Evolutionary conservation across 805 yeast genomes (phyloP), one percentile per base, ranked within the genome.

Genomic region (Ogataea angusta): DNA sequence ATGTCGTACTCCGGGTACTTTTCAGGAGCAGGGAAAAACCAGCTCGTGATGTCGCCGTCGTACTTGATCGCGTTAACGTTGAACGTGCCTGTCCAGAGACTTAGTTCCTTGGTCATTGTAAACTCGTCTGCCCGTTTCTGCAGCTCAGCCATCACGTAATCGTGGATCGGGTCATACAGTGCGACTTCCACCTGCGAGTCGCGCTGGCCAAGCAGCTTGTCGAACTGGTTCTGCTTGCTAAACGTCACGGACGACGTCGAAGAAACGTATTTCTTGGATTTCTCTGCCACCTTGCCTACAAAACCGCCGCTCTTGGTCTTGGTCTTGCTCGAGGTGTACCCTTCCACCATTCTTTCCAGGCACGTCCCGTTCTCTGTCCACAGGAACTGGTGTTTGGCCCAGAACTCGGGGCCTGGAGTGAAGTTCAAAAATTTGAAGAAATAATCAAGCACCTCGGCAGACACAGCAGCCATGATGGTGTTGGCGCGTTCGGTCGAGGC

Each of bases 1-100:
- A 90, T 60, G 53, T 91, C 96, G 40, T 63, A 62, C 26, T 85
- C 77, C 22, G 62, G 46, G 19, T 57, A 54, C n/a, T 59, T 59
- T 5, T 62, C 53, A 10, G 58, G 53, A 30, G 53, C 51, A 0
- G 82, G 80, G 44, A 68, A 76, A 3, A 77, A 30, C 72, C 79
- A 73, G 5, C 59, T 53, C 5, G 54, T 51, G 7, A 76, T 55
- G 46, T 66, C 68, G 1, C 69, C 76, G 10, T 70, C 69, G 40
- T 57, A 63, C 25, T 62, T 49, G n/a, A 64, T 61, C 0, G 78
- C 82, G 57, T 76, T 76, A 24, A 76, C 78, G 47, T 77, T 77
- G 54, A 73, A 76, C 0, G 82, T 75, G 5, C 75, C 69, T 0
- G 78, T 63, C 59, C 63, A 76, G 5, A 76, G 59, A 5, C 54